Base-by-base conservation (phyloP, 768 basidiomycete genomes). In the Russula olivacea region DNA sequence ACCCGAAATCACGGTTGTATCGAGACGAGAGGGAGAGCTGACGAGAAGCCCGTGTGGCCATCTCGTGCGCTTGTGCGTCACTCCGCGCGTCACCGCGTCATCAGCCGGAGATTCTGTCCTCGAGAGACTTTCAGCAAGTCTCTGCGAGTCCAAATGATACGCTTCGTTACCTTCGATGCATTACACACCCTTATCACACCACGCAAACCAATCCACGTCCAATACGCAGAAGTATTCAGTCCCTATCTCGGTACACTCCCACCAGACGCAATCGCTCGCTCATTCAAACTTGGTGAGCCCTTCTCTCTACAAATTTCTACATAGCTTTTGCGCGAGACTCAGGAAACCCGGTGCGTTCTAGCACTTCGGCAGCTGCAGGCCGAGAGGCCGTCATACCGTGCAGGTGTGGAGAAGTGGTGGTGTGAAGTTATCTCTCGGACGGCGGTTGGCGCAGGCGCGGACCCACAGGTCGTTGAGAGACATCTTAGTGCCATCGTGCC, bases 141-240 rank as follows among this genome's bases (percentile, higher is more conserved):
- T 30, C 45, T 34, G 47, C 49, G 10, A 19, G 34, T n/a, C 17
- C 17, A 21, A 34, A 74, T 75, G 56, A 82, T 88, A 71, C 82
- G 79, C 10, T 75, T 90, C 8, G 85, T 91, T 51, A 84, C 87
- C n/a, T 91, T 93, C 67, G 91, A 93, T 69, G 84, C 83, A 1
- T 75, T 91, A 28, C 83, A 87, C 69, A 93, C 91, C n/a, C 76
- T 91, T 6, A 76, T 93, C 17, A 79, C 79, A 2, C 89, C 88
- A 21, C 82, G 88, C 7, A 73, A 73, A 38, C 88, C 91, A 3
- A 79, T 93, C 51, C 78, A 87, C 63, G 77, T 82, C 32, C 89
- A 83, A 66, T 82, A 88, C 70, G 79, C 86, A 0, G 80, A 83
- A 65, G 80, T 79, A 3, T 89, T 93, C 61, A 77, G 80, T 30